These are phyloP conservation scores for Debaryomycetaceae sp. DNA, from an alignment of 1,139 yeast genomes.

Conservation along the genomic window DNA sequence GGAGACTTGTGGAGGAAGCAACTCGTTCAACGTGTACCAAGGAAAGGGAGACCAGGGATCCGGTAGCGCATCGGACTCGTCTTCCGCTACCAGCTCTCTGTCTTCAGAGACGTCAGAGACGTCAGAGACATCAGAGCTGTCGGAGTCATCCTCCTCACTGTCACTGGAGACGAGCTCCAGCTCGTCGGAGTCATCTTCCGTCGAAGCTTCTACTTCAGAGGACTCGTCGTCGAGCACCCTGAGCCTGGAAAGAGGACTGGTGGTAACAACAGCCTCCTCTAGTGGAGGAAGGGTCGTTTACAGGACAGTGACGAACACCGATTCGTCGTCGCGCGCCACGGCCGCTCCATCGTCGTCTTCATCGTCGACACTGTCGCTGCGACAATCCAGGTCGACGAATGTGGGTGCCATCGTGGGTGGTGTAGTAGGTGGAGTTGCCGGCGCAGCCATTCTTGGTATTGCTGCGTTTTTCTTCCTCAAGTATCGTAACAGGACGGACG, in stretches of 20 bases:
- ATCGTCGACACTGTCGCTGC: constrained; percentile 15
- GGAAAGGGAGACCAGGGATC: constrained; percentile 22
- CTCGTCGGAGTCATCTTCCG: not conserved
- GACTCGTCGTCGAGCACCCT: not conserved
- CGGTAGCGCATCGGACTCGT: constrained; percentile 23
- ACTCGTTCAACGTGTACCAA: constrained; percentile 38
- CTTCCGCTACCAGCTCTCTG: constrained; percentile 3
- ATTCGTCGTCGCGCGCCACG: constrained; percentile 3
- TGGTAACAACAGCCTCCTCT: constrained; percentile 12
- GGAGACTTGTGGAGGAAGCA: constrained; percentile 56
- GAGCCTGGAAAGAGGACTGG: not conserved
- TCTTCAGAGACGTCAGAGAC: constrained; percentile 7
- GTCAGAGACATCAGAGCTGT: not conserved
- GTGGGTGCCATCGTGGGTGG: constrained; percentile 67
- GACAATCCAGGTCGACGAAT: constrained; percentile 13
- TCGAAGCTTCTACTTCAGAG: constrained; percentile 1
- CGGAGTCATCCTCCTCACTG: not conserved
- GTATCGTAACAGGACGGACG: constrained; percentile 37
- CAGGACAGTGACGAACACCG: constrained; percentile 17
- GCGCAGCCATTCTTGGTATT: constrained; percentile 41
- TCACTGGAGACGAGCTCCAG: not conserved
- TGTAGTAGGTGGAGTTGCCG: constrained; percentile 62
- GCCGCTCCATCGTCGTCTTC: constrained; percentile 27
- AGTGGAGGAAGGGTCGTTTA: constrained; percentile 13
- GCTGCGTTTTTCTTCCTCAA: constrained; percentile 46